phyloP scores from a whole-genome alignment of 768 basidiomycete genomes.

The Rhodosporidiobolus odoratus region DNA sequence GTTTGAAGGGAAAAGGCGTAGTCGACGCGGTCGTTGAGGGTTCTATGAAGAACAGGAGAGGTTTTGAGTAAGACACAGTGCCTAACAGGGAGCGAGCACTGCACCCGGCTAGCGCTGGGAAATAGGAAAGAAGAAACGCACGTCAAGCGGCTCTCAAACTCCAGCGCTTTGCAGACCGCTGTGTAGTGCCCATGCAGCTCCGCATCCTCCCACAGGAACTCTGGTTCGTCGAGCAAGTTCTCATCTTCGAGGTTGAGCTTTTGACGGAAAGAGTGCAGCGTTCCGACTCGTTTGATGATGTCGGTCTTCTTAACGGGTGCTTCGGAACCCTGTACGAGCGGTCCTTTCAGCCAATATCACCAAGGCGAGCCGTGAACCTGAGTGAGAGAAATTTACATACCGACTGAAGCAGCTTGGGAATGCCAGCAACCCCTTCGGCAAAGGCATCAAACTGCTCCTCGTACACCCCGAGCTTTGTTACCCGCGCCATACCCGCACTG shows the following conservation, averaged over 20 bases:
- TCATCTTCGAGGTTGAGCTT: slow-evolving; percentile 82
- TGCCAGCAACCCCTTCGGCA: slow-evolving; percentile 31
- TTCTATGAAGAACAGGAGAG: neutral
- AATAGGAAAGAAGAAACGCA: neutral
- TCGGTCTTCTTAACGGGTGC: slow-evolving; percentile 51
- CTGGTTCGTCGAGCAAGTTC: slow-evolving; percentile 80
- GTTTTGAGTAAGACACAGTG: too few relatives aligned
- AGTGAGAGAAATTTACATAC: neutral
- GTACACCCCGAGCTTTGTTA: slow-evolving; percentile 42
- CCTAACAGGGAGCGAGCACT: neutral
- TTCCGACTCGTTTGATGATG: slow-evolving; percentile 86
- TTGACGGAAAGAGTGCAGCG: slow-evolving; percentile 86
- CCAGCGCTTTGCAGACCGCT: slow-evolving; percentile 74
- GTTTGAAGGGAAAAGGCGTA: slow-evolving; percentile 67
- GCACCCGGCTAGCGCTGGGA: slow-evolving; percentile 49
- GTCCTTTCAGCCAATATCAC: too few relatives aligned
- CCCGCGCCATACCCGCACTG: slow-evolving; percentile 37
- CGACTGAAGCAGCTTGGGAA: slow-evolving; percentile 33
- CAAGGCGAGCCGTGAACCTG: neutral
- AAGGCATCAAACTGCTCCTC: slow-evolving; percentile 41
- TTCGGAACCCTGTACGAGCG: slow-evolving; percentile 22
- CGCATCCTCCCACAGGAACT: slow-evolving; percentile 93
- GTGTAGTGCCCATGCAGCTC: slow-evolving; percentile 87
- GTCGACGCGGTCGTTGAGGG: slow-evolving; percentile 43
- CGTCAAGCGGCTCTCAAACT: slow-evolving; percentile 72